Evolutionary conservation across 2,329 filamentous ascomycete species (phyloP).

Genomic region (Aspergillus sp.): DNA sequence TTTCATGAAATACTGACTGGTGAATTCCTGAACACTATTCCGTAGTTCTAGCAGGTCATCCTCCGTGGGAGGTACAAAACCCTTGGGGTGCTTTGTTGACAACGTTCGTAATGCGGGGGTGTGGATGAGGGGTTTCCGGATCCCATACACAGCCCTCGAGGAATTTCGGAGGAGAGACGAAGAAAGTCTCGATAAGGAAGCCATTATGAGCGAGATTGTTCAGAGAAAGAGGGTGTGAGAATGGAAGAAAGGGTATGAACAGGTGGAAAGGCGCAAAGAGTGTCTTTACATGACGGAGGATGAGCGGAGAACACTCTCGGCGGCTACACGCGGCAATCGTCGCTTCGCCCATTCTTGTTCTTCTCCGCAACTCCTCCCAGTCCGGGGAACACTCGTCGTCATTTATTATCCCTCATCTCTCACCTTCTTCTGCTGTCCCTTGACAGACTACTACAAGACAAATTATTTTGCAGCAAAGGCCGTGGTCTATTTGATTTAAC

Average conservation of each 20-base stretch:
- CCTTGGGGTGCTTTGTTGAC: constrained; percentile 65
- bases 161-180: constrained; percentile 29
- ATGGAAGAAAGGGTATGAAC: background rate
- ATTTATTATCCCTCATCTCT: background rate
- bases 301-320: constrained; percentile 11
- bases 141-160: constrained; percentile 21
- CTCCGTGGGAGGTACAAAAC: constrained; percentile 61
- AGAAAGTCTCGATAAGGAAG: constrained; percentile 20
- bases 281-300: constrained; percentile 1
- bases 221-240: constrained; percentile 2
- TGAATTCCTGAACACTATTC: constrained; percentile 83
- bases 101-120: constrained; percentile 37
- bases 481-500: background rate
- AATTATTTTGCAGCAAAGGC: background rate
- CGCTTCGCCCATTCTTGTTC: constrained; percentile 29
- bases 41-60: constrained; percentile 76
- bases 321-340: constrained; percentile 45
- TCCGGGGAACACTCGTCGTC: background rate
- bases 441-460: no score
- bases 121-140: constrained; percentile 24
- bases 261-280: background rate
- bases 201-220: constrained; percentile 21
- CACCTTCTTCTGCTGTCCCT: background rate
- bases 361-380: constrained; percentile 2
- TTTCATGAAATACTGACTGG: constrained; percentile 39